phyloP scores from a whole-genome alignment of 306 rosid genomes.

The Gleditsia sinensis region DNA sequence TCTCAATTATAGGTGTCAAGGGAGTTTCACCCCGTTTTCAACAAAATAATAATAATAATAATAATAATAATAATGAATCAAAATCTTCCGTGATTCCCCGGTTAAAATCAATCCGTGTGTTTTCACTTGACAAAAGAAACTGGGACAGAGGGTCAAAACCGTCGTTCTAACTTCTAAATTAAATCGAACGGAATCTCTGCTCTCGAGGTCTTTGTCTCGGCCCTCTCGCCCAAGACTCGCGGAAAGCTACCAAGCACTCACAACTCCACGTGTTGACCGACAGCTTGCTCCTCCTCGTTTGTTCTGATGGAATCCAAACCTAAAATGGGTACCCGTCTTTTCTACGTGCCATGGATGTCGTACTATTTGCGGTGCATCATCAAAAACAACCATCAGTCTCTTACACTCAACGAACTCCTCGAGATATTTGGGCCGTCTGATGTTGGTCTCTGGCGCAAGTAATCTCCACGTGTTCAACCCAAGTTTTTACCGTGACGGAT shows the following conservation, averaged over 20 bases:
- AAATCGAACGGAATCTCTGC: neutral
- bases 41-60: too few relatives aligned
- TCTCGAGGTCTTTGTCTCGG: neutral
- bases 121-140: neutral
- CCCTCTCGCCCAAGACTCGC: neutral
- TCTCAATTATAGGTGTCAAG: too few relatives aligned
- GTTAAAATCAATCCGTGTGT: neutral
- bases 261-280: neutral
- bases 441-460: neutral
- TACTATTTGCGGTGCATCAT: neutral
- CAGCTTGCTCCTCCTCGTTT: neutral
- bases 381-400: neutral
- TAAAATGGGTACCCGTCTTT: neutral
- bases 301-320: slow-evolving; percentile 7
- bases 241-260: neutral
- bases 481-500: neutral
- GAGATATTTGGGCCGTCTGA: neutral
- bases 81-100: neutral
- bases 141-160: too few relatives aligned
- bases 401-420: neutral
- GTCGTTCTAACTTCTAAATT: too few relatives aligned
- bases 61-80: too few relatives aligned
- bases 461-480: neutral
- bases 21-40: too few relatives aligned
- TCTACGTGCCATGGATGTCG: neutral